A percentile compares a stretch with the other conserved stretches of the same genome.
phyloP scores from a whole-genome alignment of 257 asterid genomes.

The Sherardia arvensis region DNA sequence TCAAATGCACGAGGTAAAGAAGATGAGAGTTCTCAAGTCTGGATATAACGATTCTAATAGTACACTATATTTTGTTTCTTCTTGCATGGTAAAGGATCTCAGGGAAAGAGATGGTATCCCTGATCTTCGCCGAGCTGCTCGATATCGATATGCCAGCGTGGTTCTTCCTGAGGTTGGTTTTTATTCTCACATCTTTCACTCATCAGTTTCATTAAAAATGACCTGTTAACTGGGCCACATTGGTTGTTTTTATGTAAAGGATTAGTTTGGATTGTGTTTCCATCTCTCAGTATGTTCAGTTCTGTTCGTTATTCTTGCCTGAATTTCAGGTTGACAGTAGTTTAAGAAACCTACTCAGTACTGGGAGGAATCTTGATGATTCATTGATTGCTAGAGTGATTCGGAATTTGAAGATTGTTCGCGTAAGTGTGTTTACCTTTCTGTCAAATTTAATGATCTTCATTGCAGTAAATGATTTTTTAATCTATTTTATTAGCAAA shows the following conservation, averaged over 20 bases:
- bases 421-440: slow-evolving; percentile 35
- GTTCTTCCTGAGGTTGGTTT: slow-evolving; percentile 63
- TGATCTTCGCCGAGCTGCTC: slow-evolving; percentile 82
- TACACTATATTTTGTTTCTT: slow-evolving; percentile 11
- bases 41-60: not conserved
- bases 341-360: slow-evolving; percentile 50
- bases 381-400: slow-evolving; percentile 69
- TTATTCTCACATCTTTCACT: slow-evolving; percentile 3
- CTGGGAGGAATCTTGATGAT: slow-evolving; percentile 67
- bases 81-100: slow-evolving; percentile 46
- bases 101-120: slow-evolving; percentile 94
- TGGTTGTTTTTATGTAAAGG: not conserved
- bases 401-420: slow-evolving; percentile 75
- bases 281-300: not conserved
- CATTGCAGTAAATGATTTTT: not conserved
- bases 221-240: too few relatives aligned
- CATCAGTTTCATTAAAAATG: not conserved
- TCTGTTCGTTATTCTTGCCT: not conserved
- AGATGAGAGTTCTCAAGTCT: not conserved
- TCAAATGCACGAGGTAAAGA: not conserved
- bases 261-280: not conserved
- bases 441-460: not conserved
- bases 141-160: slow-evolving; percentile 64
- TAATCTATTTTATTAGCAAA: not conserved
- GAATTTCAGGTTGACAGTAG: slow-evolving; percentile 56